Evolutionary conservation across 169 alveolate species (phyloP).

Genomic region (Eimeria necatrix): DNA sequence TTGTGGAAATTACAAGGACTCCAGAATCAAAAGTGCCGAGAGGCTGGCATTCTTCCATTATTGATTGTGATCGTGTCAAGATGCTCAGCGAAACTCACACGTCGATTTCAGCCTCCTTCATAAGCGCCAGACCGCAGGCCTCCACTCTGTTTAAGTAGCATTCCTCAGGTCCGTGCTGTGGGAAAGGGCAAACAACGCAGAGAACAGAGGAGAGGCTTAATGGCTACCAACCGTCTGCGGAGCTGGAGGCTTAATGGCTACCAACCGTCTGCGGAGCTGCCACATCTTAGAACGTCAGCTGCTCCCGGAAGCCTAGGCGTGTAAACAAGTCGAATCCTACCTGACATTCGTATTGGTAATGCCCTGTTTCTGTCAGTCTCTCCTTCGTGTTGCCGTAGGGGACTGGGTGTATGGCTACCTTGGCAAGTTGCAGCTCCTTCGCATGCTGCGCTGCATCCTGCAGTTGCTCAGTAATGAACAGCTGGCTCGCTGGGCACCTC

Average conservation of each 20-base stretch:
- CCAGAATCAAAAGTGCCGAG: too few relatives aligned
- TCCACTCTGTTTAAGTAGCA: constrained; percentile 59
- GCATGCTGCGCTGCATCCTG: not conserved
- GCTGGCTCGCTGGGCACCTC: constrained; percentile 70
- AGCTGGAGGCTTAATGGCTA: not conserved
- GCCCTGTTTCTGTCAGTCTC: constrained; percentile 38
- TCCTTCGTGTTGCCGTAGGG: constrained; percentile 62
- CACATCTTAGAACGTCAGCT: too few relatives aligned
- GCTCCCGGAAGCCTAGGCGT: too few relatives aligned
- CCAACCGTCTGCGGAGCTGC: too few relatives aligned
- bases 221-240: too few relatives aligned
- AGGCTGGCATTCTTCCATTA: too few relatives aligned
- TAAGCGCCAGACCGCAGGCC: constrained; percentile 32
- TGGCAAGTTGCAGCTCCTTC: constrained; percentile 36
- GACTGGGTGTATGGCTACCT: constrained; percentile 47
- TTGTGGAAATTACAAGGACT: too few relatives aligned
- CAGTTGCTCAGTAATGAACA: constrained; percentile 9
- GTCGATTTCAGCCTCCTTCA: constrained; percentile 16
- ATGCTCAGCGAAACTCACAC: not conserved
- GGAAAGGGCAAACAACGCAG: not conserved
- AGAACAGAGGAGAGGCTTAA: not conserved
- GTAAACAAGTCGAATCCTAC: not conserved
- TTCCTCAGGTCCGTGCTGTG: constrained; percentile 59
- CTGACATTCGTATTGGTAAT: constrained; percentile 41
- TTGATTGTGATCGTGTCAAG: too few relatives aligned